phyloP scores from a whole-genome alignment of 129 eudicot genomes.

The Lactuca sativa region DNA sequence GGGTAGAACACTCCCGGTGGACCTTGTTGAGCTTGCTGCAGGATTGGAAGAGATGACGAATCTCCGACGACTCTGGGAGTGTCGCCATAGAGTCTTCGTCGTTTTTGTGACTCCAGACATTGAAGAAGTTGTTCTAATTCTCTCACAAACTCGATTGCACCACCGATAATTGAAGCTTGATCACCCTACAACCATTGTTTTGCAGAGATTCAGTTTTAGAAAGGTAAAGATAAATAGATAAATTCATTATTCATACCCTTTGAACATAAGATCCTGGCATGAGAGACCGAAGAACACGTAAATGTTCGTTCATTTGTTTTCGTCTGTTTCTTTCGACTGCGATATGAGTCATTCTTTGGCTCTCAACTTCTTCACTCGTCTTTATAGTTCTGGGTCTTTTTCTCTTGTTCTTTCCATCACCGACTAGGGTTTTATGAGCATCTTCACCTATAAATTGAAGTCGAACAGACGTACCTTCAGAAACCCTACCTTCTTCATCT shows the following conservation, averaged over 20 bases:
- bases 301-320: slow-evolving; percentile 98
- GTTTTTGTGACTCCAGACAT: slow-evolving; percentile 92
- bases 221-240: background rate
- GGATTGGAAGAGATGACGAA: slow-evolving; percentile 31
- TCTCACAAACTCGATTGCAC: slow-evolving; percentile 93
- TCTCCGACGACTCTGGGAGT: slow-evolving; percentile 45
- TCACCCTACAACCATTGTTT: slow-evolving; percentile 67
- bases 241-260: slow-evolving; percentile 67
- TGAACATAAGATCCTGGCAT: slow-evolving; percentile 98
- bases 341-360: slow-evolving; percentile 98
- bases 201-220: background rate
- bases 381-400: slow-evolving; percentile 83
- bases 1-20: slow-evolving; percentile 29
- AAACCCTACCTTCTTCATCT: slow-evolving; percentile 38
- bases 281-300: slow-evolving; percentile 88
- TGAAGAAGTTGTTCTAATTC: slow-evolving; percentile 91
- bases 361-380: slow-evolving; percentile 92
- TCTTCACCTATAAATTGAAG: slow-evolving; percentile 48
- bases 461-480: slow-evolving; percentile 41
- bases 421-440: slow-evolving; percentile 42
- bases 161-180: slow-evolving; percentile 93
- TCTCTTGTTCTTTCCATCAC: slow-evolving; percentile 69
- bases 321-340: slow-evolving; percentile 95
- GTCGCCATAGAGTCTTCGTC: slow-evolving; percentile 77
- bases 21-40: slow-evolving; percentile 46